Evolutionary conservation across 2,329 filamentous ascomycete genomes (phyloP), one percentile per base, ranked within the genome.

Genomic region (Cercospora sp.): DNA sequence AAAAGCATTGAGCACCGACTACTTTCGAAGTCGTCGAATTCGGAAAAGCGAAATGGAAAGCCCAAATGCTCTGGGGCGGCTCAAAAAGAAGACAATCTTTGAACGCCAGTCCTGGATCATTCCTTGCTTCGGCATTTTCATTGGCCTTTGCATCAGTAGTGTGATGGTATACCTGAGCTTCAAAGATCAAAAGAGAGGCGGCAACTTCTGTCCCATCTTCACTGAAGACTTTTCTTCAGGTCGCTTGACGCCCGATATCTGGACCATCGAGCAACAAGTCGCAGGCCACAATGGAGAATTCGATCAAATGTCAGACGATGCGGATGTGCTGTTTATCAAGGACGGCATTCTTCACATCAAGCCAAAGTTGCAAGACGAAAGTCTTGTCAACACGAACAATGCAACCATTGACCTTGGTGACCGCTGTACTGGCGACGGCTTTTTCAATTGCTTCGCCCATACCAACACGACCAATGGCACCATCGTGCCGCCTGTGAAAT

Each of bases 251-350:
- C 77, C 81, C 0, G 82, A 85, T 13, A 79, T 91, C 1, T 94
- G 91, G 91, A 88, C 86, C 1, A 90, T 90, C 73, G 91, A 94
- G 77, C 87, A 91, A 7, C 87, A 93, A 73, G 82, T 92, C 30
- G 91, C 90, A 57, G 91, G 91, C 7, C 93, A 87, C 76, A 94
- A 95, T 72, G 91, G 91, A 61, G 87, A 94, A 77, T 96, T 96
- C 77, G 89, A 93, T 72, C 81, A 89, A 81, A 94, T 92, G 0
- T 96, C 92, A 2, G 81, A 81, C 62, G 85, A 81, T 3, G 87
- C 91, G 51, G 88, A 92, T 75, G 96, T 95, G 73, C 87, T 92
- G 66, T 94, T 87, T 77, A 78, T 95, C 53, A 77, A 91, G 69
- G 83, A 91, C 73, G 90, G 90, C 42, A 81, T 86, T 67, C 87